Conservation (phyloP, 2,329 filamentous ascomycete genomes). For the Aspergillus sp. region DNA sequence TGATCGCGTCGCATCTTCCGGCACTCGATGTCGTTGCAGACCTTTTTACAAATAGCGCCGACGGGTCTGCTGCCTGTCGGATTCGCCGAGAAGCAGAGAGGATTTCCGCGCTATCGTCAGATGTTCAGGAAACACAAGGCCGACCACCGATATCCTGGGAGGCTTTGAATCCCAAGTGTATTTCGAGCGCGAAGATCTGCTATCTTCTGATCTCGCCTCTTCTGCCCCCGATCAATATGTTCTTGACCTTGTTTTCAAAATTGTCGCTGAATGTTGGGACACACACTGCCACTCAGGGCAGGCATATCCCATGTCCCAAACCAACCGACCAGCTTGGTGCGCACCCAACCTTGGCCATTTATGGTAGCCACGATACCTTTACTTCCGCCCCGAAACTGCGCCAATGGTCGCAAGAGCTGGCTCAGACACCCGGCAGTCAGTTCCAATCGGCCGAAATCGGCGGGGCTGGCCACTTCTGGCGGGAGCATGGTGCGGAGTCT, state of each 20-base stretch:
- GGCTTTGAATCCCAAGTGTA: conserved; percentile 8
- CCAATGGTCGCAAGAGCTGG: conserved; percentile 63
- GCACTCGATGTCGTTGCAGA: conserved; percentile 56
- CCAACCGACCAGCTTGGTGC: conserved; percentile 56
- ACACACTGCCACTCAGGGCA: conserved; percentile 26
- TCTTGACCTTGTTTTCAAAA: conserved; percentile 62
- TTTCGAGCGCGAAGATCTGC: conserved; percentile 30
- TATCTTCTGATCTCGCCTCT: conserved; percentile 68
- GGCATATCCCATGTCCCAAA: conserved; percentile 34
- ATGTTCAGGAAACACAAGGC: conserved; percentile 34
- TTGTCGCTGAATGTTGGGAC: conserved; percentile 34
- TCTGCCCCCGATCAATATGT: conserved; percentile 52
- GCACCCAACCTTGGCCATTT: conserved; percentile 67
- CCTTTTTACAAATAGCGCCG: conserved; percentile 54
- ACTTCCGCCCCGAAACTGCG: conserved; percentile 64
- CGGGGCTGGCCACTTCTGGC: conserved; percentile 64
- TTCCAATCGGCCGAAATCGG: conserved; percentile 53
- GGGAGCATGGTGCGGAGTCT: conserved; percentile 51
- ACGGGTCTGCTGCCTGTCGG: conserved; percentile 63
- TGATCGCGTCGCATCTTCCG: conserved; percentile 74
- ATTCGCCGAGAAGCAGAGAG: conserved; percentile 69
- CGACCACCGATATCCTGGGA: neutral
- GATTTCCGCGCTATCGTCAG: conserved; percentile 64
- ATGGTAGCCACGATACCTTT: conserved; percentile 74
- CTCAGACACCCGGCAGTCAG: conserved; percentile 40